A percentile compares a stretch with the other conserved stretches of the same genome.
Conservation (phyloP, 768 basidiomycete species). For the Suillus tomentosus region DNA sequence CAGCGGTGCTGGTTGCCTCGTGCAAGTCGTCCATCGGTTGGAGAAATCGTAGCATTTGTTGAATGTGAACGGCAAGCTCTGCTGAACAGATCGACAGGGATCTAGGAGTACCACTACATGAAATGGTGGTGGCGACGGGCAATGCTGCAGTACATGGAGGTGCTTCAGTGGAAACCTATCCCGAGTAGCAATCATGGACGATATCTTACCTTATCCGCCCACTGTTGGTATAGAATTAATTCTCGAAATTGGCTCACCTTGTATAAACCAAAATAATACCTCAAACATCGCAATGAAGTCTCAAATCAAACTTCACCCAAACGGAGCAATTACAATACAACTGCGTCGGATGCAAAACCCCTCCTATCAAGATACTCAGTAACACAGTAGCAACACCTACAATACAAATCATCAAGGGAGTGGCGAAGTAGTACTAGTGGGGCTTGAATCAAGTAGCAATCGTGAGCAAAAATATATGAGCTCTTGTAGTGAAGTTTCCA, state of each 20-base stretch:
- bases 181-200: not conserved
- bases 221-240: not conserved
- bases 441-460: conserved; percentile 1
- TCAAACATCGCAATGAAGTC: not conserved
- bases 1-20: not conserved
- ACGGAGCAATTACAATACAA: not conserved
- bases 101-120: too few relatives aligned
- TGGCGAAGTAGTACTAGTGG: not conserved
- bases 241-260: not conserved
- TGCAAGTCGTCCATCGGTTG: not conserved
- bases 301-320: not conserved
- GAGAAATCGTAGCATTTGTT: not conserved
- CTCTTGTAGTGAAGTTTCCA: conserved; percentile 2
- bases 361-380: not conserved
- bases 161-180: not conserved
- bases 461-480: conserved; percentile 9
- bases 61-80: not conserved
- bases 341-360: not conserved
- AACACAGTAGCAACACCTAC: not conserved
- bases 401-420: conserved; percentile 7
- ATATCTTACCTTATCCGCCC: not conserved
- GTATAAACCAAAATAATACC: not conserved
- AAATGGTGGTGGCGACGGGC: not conserved
- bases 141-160: not conserved
- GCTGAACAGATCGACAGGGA: not conserved